These are phyloP conservation scores for Ceratobasidium sp. DNA, from an alignment of 1,284 basidiomycete species.

Conservation along the genomic window DNA sequence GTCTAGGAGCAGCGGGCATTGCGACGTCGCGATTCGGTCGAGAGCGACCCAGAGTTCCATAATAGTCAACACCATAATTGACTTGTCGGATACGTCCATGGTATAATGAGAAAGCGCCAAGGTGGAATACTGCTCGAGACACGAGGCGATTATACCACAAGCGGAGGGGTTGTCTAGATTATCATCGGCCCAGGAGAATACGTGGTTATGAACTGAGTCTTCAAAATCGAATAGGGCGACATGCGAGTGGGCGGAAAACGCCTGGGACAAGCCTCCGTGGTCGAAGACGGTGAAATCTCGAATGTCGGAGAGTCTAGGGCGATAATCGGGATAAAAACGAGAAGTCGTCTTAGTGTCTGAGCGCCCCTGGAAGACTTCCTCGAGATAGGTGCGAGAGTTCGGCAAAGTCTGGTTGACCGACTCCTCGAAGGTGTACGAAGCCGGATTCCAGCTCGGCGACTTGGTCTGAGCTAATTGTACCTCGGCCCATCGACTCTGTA, in stretches of 20 bases:
- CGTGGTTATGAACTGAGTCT: not conserved
- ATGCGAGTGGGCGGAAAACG: not conserved
- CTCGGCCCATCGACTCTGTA: conserved; percentile 56
- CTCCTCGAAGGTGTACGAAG: conserved; percentile 52
- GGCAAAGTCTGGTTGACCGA: conserved; percentile 54
- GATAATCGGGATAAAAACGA: not conserved
- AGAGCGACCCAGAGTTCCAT: conserved; percentile 55
- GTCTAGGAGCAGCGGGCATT: conserved; percentile 58
- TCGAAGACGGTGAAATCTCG: not conserved
- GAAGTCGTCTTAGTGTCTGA: not conserved
- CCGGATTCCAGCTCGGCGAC: not conserved
- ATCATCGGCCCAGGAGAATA: not conserved
- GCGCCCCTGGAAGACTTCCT: not conserved
- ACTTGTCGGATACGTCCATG: conserved; percentile 50
- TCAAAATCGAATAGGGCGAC: conserved; percentile 30
- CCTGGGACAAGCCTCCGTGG: not conserved
- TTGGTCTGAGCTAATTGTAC: not conserved
- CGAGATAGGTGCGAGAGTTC: conserved; percentile 53
- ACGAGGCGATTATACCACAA: conserved; percentile 1
- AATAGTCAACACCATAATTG: conserved; percentile 61
- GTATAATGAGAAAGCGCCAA: not conserved
- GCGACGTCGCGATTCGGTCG: conserved; percentile 57
- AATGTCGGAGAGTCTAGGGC: not conserved
- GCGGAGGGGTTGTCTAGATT: not conserved
- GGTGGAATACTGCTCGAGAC: conserved; percentile 5